These are phyloP conservation scores for Beta macrorhiza DNA, from an alignment of 179 eudicot genomes.

Conservation along the genomic window DNA sequence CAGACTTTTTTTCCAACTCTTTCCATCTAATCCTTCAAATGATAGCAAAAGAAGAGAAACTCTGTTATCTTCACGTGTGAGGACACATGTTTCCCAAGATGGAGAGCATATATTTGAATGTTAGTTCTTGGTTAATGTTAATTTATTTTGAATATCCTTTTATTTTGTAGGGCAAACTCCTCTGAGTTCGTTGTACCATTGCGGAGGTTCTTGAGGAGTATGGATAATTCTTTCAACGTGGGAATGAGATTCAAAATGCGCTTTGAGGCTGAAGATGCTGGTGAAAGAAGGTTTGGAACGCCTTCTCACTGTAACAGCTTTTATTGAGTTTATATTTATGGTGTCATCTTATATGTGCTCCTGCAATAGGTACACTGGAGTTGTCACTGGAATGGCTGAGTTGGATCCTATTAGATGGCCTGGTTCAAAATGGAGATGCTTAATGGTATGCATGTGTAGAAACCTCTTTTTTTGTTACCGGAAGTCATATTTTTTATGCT, in stretches of 20 bases:
- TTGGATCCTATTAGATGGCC: conserved; percentile 85
- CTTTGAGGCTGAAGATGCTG: conserved; percentile 79
- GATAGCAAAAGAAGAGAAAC: not conserved
- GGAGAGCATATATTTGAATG: not conserved
- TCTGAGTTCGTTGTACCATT: conserved; percentile 77
- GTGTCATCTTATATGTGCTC: conserved; percentile 1
- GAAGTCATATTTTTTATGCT: not conserved
- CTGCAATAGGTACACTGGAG: conserved; percentile 66
- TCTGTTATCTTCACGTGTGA: not conserved
- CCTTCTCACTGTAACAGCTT: not conserved
- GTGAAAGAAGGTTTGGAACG: conserved; percentile 64
- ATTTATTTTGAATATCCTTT: conserved; percentile 13
- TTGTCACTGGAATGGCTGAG: conserved; percentile 70
- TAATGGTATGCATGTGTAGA: conserved; percentile 53
- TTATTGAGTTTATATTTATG: not conserved
- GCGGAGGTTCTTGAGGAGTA: conserved; percentile 62
- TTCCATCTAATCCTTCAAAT: not conserved
- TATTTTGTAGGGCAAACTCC: conserved; percentile 58
- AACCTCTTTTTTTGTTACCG: not conserved
- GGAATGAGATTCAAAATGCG: conserved; percentile 91
- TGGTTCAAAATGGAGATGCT: conserved; percentile 87
- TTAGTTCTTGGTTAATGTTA: not conserved
- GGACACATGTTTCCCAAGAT: not conserved
- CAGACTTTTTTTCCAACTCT: not conserved
- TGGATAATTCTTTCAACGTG: conserved; percentile 43